Conservation (phyloP, 2,329 filamentous ascomycete species). For the Botrytis tulipae region DNA sequence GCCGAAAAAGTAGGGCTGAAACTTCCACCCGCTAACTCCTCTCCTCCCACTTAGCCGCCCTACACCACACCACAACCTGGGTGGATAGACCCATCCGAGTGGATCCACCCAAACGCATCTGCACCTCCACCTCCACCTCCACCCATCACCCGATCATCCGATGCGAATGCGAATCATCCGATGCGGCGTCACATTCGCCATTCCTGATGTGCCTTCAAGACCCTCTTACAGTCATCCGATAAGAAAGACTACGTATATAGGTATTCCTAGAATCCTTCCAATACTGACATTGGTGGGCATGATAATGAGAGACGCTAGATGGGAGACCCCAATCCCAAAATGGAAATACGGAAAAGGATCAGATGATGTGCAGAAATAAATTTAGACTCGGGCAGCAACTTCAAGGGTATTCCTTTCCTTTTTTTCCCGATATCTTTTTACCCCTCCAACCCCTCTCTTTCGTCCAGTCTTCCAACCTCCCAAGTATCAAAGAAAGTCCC, state of each 20-base stretch:
- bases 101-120: background rate
- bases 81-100: background rate
- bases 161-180: constrained; percentile 1
- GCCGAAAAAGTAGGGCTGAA: background rate
- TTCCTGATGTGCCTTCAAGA: background rate
- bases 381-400: background rate
- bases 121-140: background rate
- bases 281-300: background rate
- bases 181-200: background rate
- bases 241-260: background rate
- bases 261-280: background rate
- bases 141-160: background rate
- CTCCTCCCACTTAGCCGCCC: background rate
- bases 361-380: constrained; percentile 2
- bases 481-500: background rate
- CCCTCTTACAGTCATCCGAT: background rate
- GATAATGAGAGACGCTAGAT: background rate
- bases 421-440: background rate
- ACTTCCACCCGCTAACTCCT: background rate
- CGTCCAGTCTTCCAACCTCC: background rate
- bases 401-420: background rate
- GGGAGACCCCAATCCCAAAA: background rate
- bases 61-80: background rate
- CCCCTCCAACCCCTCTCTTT: background rate
- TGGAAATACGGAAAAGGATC: background rate